phyloP scores from a whole-genome alignment of 345 rosid genomes.

The Pugionium dolabratum region DNA sequence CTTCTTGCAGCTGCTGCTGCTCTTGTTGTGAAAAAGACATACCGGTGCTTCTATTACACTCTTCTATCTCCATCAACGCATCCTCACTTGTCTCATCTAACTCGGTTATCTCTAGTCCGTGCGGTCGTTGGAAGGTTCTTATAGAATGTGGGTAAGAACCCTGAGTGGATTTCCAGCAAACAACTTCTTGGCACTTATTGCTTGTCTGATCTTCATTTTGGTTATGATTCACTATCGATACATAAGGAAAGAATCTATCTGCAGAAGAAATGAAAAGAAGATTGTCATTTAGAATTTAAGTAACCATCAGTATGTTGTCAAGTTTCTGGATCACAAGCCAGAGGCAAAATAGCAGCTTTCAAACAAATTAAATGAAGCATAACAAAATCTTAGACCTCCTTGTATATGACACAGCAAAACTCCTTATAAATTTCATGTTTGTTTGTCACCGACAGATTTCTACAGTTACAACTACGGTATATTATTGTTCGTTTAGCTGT shows the following conservation, averaged over 20 bases:
- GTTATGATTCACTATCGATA: constrained; percentile 19
- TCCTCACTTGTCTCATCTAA: constrained; percentile 51
- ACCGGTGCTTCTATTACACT: background rate
- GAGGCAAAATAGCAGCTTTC: background rate
- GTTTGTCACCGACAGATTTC: too few species aligned
- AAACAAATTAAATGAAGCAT: too few species aligned
- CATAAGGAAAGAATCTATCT: constrained; percentile 43
- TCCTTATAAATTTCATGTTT: too few species aligned
- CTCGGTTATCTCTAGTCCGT: constrained; percentile 49
- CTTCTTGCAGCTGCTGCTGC: too few species aligned
- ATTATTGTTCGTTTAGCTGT: too few species aligned
- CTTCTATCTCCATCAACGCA: constrained; percentile 53
- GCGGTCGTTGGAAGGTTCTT: constrained; percentile 26
- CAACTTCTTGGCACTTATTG: constrained; percentile 52
- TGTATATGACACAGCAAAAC: too few species aligned
- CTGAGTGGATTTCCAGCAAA: constrained; percentile 65
- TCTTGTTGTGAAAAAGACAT: constrained; percentile 6
- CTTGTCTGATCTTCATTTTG: background rate
- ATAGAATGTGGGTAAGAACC: background rate
- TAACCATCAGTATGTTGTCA: too few species aligned
- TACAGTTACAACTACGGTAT: too few species aligned
- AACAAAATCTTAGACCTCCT: too few species aligned
- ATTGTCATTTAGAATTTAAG: too few species aligned
- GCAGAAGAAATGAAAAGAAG: too few species aligned
- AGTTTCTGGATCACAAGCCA: too few species aligned